phyloP scores from a whole-genome alignment of 768 basidiomycete genomes.

The Ramaria sp. region DNA sequence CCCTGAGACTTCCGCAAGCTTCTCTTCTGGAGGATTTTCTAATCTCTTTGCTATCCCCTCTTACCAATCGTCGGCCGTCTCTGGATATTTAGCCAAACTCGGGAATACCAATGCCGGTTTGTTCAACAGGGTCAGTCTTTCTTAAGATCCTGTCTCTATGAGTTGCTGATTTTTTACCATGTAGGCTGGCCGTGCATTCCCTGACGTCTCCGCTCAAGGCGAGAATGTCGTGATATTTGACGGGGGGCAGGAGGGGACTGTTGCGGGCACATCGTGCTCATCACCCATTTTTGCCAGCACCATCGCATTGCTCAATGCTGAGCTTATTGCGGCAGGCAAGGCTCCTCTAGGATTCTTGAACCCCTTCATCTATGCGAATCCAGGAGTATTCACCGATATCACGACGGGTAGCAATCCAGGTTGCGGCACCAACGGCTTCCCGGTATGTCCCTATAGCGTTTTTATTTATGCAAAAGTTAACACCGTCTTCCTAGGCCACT shows the following conservation, averaged over 20 bases:
- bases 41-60: conserved; percentile 17
- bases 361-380: conserved; percentile 19
- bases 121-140: conserved; percentile 26
- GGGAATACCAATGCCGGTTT: conserved; percentile 31
- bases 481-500: too few relatives aligned
- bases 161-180: neutral
- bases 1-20: conserved; percentile 17
- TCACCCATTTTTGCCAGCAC: conserved; percentile 23
- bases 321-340: conserved; percentile 23
- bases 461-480: too few relatives aligned
- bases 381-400: conserved; percentile 33
- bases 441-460: neutral
- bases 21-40: conserved; percentile 22
- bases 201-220: conserved; percentile 15
- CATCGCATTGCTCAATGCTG: conserved; percentile 29
- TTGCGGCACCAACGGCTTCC: conserved; percentile 41
- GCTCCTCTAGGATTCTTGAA: conserved; percentile 30
- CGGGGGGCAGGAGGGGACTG: conserved; percentile 11
- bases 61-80: conserved; percentile 17
- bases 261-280: conserved; percentile 11
- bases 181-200: conserved; percentile 4
- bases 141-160: neutral
- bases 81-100: conserved; percentile 1
- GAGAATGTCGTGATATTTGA: conserved; percentile 21
- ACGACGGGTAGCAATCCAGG: conserved; percentile 53